Base-by-base conservation (phyloP, 805 yeast genomes). In the Teunomyces atbi region DNA sequence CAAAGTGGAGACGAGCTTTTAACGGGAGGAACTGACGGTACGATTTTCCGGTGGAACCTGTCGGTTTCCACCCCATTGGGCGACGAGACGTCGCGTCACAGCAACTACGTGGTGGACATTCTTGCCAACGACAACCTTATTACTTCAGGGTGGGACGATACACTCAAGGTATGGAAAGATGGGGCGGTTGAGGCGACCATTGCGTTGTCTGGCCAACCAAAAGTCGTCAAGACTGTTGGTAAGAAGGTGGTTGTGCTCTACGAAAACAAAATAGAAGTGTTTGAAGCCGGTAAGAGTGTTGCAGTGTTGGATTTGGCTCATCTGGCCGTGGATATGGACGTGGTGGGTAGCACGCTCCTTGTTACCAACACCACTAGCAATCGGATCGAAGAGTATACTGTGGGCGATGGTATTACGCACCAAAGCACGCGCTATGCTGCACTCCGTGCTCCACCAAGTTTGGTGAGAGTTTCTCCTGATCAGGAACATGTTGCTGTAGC, bases 141-240 rank as follows among this genome's bases (percentile, higher is more conserved):
- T 15, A 74, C 89, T n/a, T 72, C 81, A 16, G 95, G 91, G 3
- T 94, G 98, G 98, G 99, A 92, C 65, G 96, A 89, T 59, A 79
- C 79, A 11, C 57, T 90, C 39, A 79, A 77, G 58, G 36, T 60
- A 12, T 67, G 74, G 73, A 48, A 57, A 11, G 50, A 50, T n/a
- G 54, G 48, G 11, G 44, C 44, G 3, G 46, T 57, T 34, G 45
- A 43, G 13, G 27, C 42, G 7, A 28, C 56, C 2, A 42, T 54
- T 6, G 49, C 42, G 10, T 53, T 64, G 42, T 45, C 53, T 1
- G 56, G 58, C 13, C 77, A 72, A 54, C 76, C 77, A n/a, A 69
- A 65, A 48, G 65, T 59, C 41, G 42, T 68, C 3, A 50, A 58
- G 2, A 55, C 65, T 11, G 50, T 73, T 21, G 61, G 55, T 21